phyloP scores from a whole-genome alignment of 768 basidiomycete genomes.

The Suillus subluteus region DNA sequence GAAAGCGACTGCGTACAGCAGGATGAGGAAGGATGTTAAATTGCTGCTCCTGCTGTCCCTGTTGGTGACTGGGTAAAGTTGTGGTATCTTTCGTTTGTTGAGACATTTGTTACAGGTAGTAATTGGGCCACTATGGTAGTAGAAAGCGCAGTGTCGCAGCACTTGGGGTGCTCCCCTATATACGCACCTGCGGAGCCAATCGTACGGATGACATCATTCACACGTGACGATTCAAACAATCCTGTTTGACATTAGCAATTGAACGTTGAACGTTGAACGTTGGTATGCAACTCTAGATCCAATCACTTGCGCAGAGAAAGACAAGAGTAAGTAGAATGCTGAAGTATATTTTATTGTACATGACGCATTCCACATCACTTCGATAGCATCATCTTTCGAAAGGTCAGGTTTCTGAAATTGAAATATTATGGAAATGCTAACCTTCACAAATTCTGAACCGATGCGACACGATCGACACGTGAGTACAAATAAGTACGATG shows the following conservation, averaged over 20 bases:
- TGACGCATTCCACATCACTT: constrained; percentile 46
- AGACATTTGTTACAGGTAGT: not conserved
- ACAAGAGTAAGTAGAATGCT: not conserved
- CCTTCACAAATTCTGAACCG: constrained; percentile 74
- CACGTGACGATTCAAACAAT: not conserved
- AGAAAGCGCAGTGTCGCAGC: not conserved
- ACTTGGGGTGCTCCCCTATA: not conserved
- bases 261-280: not conserved
- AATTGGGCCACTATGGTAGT: not conserved
- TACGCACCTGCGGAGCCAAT: not conserved
- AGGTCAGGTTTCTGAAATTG: constrained; percentile 15
- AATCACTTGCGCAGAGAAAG: not conserved
- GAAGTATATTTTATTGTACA: constrained; percentile 17
- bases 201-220: not conserved
- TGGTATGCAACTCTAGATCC: not conserved
- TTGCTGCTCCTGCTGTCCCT: constrained; percentile 36
- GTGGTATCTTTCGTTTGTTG: constrained; percentile 5
- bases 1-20: constrained; percentile 44
- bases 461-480: constrained; percentile 7
- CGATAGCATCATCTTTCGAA: constrained; percentile 69
- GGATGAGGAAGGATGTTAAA: constrained; percentile 66
- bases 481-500: constrained; percentile 4
- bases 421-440: constrained; percentile 29
- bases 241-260: not conserved
- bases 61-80: not conserved